Conservation (phyloP, 495 filamentous ascomycete species). For the Penicillium arizonense region DNA sequence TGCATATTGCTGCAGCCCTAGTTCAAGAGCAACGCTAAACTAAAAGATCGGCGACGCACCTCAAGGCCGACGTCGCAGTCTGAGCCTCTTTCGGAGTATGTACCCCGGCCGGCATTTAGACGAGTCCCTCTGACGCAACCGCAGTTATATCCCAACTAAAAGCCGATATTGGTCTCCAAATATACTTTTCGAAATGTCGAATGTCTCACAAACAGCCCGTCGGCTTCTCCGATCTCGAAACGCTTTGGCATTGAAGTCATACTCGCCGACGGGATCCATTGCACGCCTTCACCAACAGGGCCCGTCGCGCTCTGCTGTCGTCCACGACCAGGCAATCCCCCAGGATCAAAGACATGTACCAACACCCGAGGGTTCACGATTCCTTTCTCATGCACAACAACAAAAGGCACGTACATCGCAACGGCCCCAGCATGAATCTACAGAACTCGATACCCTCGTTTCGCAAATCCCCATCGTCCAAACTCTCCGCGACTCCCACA, state of each 20-base stretch:
- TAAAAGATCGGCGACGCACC: not conserved
- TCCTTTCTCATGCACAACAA: slow-evolving; percentile 12
- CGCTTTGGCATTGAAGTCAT: not conserved
- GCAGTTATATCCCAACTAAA: not conserved
- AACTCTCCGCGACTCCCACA: slow-evolving; percentile 60
- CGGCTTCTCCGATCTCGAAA: slow-evolving; percentile 13
- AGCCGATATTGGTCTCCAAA: not conserved
- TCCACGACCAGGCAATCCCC: slow-evolving; percentile 28
- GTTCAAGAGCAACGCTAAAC: not conserved
- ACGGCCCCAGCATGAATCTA: not conserved
- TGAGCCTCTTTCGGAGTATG: not conserved
- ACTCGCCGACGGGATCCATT: not conserved
- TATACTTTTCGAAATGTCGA: slow-evolving; percentile 11
- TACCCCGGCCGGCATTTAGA: not conserved
- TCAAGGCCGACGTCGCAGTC: not conserved
- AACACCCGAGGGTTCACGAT: slow-evolving; percentile 6
- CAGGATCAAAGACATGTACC: slow-evolving; percentile 13
- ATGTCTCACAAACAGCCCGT: slow-evolving; percentile 5
- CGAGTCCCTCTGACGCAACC: not conserved
- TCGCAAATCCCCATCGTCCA: slow-evolving; percentile 66
- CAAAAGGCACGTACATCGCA: slow-evolving; percentile 8
- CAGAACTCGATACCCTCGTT: slow-evolving; percentile 61
- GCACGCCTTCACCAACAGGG: slow-evolving; percentile 26
- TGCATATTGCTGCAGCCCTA: not conserved
- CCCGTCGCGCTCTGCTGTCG: slow-evolving; percentile 24